phyloP scores from a whole-genome alignment of 2,329 filamentous ascomycete genomes.

The Bipolaris sorokiniana region DNA sequence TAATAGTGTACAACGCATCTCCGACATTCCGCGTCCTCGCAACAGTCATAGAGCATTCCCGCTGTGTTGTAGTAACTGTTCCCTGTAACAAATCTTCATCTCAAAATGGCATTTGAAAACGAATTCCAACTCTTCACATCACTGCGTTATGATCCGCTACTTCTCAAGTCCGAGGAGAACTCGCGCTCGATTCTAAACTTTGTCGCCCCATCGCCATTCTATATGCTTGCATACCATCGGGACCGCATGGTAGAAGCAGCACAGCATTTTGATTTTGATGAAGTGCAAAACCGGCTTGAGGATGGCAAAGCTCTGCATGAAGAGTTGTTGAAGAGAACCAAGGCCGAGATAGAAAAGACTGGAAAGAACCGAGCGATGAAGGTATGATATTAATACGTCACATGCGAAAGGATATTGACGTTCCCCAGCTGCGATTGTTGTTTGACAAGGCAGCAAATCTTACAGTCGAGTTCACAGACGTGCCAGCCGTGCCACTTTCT shows the following conservation, averaged over 20 bases:
- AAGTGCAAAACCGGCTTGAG: slow-evolving; percentile 41
- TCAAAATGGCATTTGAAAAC: slow-evolving; percentile 28
- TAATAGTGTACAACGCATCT: slow-evolving; percentile 1
- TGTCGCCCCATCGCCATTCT: slow-evolving; percentile 66
- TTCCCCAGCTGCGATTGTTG: slow-evolving; percentile 59
- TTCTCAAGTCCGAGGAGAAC: slow-evolving; percentile 44
- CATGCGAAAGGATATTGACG: neutral
- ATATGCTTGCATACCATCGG: slow-evolving; percentile 79
- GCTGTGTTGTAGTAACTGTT: neutral
- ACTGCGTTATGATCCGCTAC: slow-evolving; percentile 48
- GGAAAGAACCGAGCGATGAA: slow-evolving; percentile 39
- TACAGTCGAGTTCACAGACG: slow-evolving; percentile 48
- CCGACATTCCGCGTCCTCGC: neutral
- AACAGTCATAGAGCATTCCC: neutral
- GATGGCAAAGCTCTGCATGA: slow-evolving; percentile 44
- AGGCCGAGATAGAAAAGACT: slow-evolving; percentile 30
- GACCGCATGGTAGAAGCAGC: slow-evolving; percentile 74
- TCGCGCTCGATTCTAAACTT: slow-evolving; percentile 59
- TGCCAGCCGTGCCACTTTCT: slow-evolving; percentile 53
- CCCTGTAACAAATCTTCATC: neutral
- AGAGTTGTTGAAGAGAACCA: slow-evolving; percentile 43
- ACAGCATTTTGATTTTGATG: slow-evolving; percentile 56
- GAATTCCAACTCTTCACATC: slow-evolving; percentile 50
- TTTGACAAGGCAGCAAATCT: slow-evolving; percentile 52
- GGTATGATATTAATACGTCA: slow-evolving; percentile 3